Conservation (phyloP, 192 early-diverging fungal species). For the Spinellus fusiger region DNA sequence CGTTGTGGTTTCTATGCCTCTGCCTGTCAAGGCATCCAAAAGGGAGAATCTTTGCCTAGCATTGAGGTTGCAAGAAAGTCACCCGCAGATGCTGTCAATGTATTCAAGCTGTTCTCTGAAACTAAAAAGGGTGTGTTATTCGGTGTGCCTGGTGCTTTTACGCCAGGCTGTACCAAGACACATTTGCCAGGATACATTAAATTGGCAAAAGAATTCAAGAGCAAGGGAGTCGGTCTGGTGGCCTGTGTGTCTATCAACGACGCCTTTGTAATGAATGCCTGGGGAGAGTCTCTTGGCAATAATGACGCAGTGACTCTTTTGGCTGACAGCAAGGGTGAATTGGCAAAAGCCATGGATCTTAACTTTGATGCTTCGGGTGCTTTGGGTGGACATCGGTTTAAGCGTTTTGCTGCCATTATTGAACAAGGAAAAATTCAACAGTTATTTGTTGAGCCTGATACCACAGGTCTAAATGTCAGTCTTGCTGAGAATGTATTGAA, state of each 20-base stretch:
- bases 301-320: constrained; percentile 44
- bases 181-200: constrained; percentile 55
- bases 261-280: constrained; percentile 59
- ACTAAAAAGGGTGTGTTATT: constrained; percentile 38
- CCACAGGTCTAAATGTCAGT: constrained; percentile 42
- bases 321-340: constrained; percentile 47
- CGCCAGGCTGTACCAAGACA: constrained; percentile 53
- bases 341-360: constrained; percentile 45
- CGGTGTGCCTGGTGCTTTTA: constrained; percentile 58
- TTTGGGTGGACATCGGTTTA: constrained; percentile 41
- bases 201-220: constrained; percentile 38
- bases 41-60: constrained; percentile 23
- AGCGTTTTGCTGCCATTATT: constrained; percentile 48
- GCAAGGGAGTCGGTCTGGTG: constrained; percentile 48
- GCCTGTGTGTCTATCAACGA: constrained; percentile 47
- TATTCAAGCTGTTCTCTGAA: constrained; percentile 34
- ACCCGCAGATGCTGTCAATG: constrained; percentile 36
- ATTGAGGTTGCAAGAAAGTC: constrained; percentile 32
- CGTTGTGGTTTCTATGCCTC: constrained; percentile 15
- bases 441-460: constrained; percentile 45
- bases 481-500: constrained; percentile 41
- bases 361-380: constrained; percentile 55
- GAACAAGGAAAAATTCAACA: constrained; percentile 28
- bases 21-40: constrained; percentile 4
- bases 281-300: constrained; percentile 25